These are phyloP conservation scores for Xylariales sp. DNA, from an alignment of 2,329 filamentous ascomycete species.

Conservation along the genomic window DNA sequence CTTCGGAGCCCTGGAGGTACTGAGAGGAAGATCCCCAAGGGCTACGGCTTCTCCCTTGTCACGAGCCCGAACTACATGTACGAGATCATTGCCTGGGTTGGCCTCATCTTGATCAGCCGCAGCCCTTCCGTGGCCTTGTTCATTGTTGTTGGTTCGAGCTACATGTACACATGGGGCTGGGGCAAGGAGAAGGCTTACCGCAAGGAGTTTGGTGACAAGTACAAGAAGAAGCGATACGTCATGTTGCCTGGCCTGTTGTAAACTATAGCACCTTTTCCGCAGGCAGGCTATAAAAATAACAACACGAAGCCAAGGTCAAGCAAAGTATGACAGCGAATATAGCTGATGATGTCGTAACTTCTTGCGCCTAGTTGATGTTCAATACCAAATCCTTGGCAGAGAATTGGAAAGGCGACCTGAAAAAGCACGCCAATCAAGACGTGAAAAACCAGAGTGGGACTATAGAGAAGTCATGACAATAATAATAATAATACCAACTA, in stretches of 20 bases:
- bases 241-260: conserved; percentile 77
- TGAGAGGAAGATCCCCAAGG: conserved; percentile 81
- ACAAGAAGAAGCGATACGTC: conserved; percentile 87
- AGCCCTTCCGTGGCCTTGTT: conserved; percentile 78
- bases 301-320: too few species aligned
- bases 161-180: conserved; percentile 84
- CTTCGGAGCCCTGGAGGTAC: conserved; percentile 77
- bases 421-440: too few species aligned
- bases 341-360: too few species aligned
- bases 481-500: too few species aligned
- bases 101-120: conserved; percentile 73
- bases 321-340: not conserved
- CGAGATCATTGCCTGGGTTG: conserved; percentile 82
- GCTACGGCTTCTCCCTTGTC: conserved; percentile 79
- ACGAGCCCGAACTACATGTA: conserved; percentile 99
- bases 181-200: conserved; percentile 92
- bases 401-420: too few species aligned
- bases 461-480: too few species aligned
- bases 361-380: too few species aligned
- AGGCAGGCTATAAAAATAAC: too few species aligned
- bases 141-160: conserved; percentile 63
- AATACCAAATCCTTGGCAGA: too few species aligned
- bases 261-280: conserved; percentile 10
- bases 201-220: conserved; percentile 86
- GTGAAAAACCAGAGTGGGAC: too few species aligned